Percentiles rank a stretch among this genome's conserved stretches.
These are phyloP conservation scores for Colletotrichum costaricense DNA, from an alignment of 2,329 filamentous ascomycete genomes.

Conservation along the genomic window DNA sequence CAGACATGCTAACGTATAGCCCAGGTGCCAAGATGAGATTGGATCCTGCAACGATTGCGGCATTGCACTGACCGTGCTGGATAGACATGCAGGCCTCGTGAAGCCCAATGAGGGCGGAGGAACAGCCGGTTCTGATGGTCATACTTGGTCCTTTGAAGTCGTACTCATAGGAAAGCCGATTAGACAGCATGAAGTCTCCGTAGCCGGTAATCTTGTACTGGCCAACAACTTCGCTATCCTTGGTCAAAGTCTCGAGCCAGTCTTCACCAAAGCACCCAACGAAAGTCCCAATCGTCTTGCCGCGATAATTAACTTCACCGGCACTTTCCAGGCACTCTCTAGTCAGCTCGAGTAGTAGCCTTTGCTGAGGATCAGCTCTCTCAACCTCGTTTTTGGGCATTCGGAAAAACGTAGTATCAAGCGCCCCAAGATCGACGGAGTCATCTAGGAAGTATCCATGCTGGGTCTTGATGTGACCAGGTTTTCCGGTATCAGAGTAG, in stretches of 20 bases:
- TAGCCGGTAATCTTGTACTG: constrained; percentile 39
- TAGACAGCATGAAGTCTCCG: constrained; percentile 43
- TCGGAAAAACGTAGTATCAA: constrained; percentile 43
- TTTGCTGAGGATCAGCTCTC: constrained; percentile 49
- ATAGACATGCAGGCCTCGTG: constrained; percentile 47
- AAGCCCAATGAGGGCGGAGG: constrained; percentile 44
- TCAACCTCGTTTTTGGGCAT: constrained; percentile 43
- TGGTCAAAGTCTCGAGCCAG: constrained; percentile 41
- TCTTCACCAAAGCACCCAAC: constrained; percentile 48
- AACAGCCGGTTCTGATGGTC: constrained; percentile 50
- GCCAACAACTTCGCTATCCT: constrained; percentile 37
- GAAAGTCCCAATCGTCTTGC: constrained; percentile 46
- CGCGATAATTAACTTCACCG: constrained; percentile 43
- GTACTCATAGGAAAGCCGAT: constrained; percentile 45
- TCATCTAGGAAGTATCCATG: constrained; percentile 46
- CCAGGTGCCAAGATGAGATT: constrained; percentile 43
- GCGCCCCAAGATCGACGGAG: constrained; percentile 38
- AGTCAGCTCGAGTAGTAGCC: constrained; percentile 47
- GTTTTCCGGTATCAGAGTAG: constrained; percentile 31
- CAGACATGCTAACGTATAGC: constrained; percentile 33
- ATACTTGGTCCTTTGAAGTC: constrained; percentile 41
- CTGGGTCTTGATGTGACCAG: constrained; percentile 37
- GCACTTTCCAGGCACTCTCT: constrained; percentile 48
- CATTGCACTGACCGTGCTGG: constrained; percentile 39
- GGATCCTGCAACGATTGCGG: constrained; percentile 46